These are phyloP conservation scores for Leccinum aurantiacum DNA, from an alignment of 768 basidiomycete species.

Conservation along the genomic window DNA sequence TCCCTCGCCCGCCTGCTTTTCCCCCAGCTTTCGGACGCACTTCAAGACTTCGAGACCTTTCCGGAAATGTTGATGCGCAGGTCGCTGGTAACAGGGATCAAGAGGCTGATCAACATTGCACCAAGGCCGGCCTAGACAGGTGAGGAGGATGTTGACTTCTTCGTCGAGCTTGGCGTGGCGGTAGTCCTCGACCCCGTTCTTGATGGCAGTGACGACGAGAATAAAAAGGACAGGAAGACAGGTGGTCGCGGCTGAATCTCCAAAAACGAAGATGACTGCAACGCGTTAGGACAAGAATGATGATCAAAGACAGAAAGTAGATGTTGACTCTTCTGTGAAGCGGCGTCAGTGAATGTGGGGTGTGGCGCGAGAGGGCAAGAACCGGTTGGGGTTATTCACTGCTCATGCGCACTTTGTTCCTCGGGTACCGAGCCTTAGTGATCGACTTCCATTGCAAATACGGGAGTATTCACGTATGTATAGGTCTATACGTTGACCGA, in stretches of 20 bases:
- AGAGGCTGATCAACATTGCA: conserved; percentile 83
- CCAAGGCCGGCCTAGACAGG: conserved; percentile 80
- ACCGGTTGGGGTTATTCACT: conserved; percentile 52
- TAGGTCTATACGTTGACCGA: conserved; percentile 65
- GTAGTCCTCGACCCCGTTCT: conserved; percentile 95
- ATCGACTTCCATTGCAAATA: conserved; percentile 65
- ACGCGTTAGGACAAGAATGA: conserved; percentile 34
- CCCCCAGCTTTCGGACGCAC: conserved; percentile 82
- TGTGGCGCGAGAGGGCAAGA: background rate
- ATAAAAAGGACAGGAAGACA: conserved; percentile 89
- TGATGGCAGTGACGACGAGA: conserved; percentile 84
- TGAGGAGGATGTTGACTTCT: conserved; percentile 89
- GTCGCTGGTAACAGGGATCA: conserved; percentile 72
- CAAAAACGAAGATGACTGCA: conserved; percentile 86
- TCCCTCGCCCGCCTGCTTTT: conserved; percentile 70
- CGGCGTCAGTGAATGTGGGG: background rate
- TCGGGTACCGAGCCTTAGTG: conserved; percentile 67
- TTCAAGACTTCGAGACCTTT: conserved; percentile 73
- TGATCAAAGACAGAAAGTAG: conserved; percentile 83
- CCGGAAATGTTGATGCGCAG: conserved; percentile 69
- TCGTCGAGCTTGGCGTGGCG: conserved; percentile 84
- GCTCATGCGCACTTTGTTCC: conserved; percentile 93
- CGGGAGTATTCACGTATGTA: conserved; percentile 75
- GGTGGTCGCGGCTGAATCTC: conserved; percentile 77
- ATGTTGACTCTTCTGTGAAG: conserved; percentile 78